Percentiles rank a stretch among this genome's conserved stretches.
These are phyloP conservation scores for Mycena epipterygia DNA, from an alignment of 768 basidiomycete species.

Conservation along the genomic window DNA sequence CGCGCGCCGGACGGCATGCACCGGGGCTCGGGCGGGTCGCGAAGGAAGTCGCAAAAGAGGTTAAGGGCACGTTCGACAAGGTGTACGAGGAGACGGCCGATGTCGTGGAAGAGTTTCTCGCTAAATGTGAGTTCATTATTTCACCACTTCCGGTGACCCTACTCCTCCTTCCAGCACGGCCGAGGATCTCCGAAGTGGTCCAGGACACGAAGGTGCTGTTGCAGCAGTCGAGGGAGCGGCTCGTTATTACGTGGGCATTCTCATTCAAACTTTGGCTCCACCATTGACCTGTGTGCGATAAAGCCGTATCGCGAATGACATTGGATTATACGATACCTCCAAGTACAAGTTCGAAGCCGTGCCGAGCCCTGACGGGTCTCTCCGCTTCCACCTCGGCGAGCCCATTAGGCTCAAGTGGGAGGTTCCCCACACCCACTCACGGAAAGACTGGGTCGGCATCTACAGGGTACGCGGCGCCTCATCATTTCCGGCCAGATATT, in stretches of 20 bases:
- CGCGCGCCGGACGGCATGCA: slow-evolving; percentile 82
- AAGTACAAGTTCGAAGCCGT: slow-evolving; percentile 82
- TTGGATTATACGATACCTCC: slow-evolving; percentile 82
- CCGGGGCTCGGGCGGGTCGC: slow-evolving; percentile 83
- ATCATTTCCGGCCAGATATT: slow-evolving; percentile 5
- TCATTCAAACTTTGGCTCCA: slow-evolving; percentile 5
- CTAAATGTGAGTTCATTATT: slow-evolving; percentile 74
- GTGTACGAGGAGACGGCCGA: slow-evolving; percentile 96
- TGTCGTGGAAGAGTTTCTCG: slow-evolving; percentile 93
- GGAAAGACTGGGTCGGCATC: slow-evolving; percentile 96
- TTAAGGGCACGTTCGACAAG: slow-evolving; percentile 95
- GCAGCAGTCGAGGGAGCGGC: slow-evolving; percentile 90
- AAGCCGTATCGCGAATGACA: slow-evolving; percentile 87
- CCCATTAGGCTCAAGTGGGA: slow-evolving; percentile 90
- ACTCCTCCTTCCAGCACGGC: slow-evolving; percentile 70
- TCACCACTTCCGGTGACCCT: not conserved
- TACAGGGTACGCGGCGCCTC: slow-evolving; percentile 69
- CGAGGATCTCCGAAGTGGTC: slow-evolving; percentile 89
- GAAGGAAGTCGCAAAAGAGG: slow-evolving; percentile 76
- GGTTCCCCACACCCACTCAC: slow-evolving; percentile 87
- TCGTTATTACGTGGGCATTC: slow-evolving; percentile 88
- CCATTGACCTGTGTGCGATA: slow-evolving; percentile 38
- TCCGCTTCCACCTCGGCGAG: slow-evolving; percentile 91
- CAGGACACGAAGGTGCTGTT: slow-evolving; percentile 93
- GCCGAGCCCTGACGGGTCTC: slow-evolving; percentile 62